Evolutionary conservation across 805 yeast genomes (phyloP).

Genomic region (Scheffersomyces coipomensis): DNA sequence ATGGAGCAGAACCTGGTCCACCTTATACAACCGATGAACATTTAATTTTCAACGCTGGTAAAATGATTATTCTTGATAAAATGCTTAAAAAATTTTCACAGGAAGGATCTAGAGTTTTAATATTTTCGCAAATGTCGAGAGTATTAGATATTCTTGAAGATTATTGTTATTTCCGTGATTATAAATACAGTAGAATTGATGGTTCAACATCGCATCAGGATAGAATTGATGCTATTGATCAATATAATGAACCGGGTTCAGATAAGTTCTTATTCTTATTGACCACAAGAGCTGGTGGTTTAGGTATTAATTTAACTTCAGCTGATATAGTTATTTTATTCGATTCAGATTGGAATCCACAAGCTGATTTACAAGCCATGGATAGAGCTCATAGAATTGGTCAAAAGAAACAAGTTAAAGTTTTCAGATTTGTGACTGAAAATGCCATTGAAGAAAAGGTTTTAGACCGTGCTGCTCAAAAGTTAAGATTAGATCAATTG

Average conservation of each 20-base stretch:
- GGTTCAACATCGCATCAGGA: constrained; percentile 94
- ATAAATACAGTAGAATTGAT: constrained; percentile 87
- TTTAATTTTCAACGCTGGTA: constrained; percentile 84
- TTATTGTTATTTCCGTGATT: constrained; percentile 82
- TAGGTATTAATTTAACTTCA: constrained; percentile 88
- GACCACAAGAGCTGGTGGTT: constrained; percentile 96
- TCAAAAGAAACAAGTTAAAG: constrained; percentile 92
- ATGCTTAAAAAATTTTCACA: constrained; percentile 66
- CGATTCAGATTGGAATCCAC: constrained; percentile 98
- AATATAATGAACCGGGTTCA: constrained; percentile 78
- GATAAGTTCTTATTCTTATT: constrained; percentile 80
- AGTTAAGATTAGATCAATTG: constrained; percentile 85
- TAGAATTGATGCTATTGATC: constrained; percentile 89
- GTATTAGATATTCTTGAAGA: constrained; percentile 87
- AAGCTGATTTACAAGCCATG: constrained; percentile 97
- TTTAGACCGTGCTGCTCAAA: constrained; percentile 93
- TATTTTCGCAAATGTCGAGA: constrained; percentile 93
- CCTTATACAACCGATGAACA: constrained; percentile 97
- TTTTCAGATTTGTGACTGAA: constrained; percentile 90
- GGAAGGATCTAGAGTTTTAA: constrained; percentile 85
- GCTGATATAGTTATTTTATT: constrained; percentile 88
- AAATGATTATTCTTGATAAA: constrained; percentile 86
- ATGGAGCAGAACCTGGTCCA: constrained; percentile 99
- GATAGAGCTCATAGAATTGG: constrained; percentile 98
- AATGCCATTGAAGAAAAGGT: constrained; percentile 96